Percentiles rank a stretch among this genome's conserved stretches.
These are phyloP conservation scores for Scenedesmus sp. DNA, from an alignment of 163 green algal genomes.

Conservation along the genomic window DNA sequence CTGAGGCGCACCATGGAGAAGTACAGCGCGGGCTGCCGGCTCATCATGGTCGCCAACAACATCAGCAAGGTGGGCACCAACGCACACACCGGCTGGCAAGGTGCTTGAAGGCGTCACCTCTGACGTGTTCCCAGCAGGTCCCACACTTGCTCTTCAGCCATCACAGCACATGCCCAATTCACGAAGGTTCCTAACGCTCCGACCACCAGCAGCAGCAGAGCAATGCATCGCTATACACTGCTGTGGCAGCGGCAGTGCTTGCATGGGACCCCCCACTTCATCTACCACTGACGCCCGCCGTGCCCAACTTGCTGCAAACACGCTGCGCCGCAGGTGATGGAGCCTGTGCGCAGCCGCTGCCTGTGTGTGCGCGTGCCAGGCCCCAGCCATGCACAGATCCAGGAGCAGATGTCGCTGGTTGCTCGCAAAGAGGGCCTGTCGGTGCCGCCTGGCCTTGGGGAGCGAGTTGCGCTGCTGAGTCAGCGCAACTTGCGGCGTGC, in stretches of 20 bases:
- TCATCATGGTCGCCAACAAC: slow-evolving; percentile 92
- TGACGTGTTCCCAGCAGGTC: too few relatives aligned
- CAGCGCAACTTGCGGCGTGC: slow-evolving; percentile 73
- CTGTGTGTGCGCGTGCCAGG: slow-evolving; percentile 92
- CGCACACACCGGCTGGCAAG: not conserved
- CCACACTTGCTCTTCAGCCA: too few relatives aligned
- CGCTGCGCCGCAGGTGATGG: slow-evolving; percentile 81
- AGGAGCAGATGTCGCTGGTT: slow-evolving; percentile 81
- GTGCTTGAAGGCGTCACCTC: too few relatives aligned
- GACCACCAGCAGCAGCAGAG: not conserved
- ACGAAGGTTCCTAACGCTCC: too few relatives aligned
- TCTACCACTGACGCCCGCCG: too few relatives aligned
- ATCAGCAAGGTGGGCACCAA: slow-evolving; percentile 80
- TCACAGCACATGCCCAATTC: too few relatives aligned
- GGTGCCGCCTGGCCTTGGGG: slow-evolving; percentile 70
- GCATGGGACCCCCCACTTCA: too few relatives aligned
- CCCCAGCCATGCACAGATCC: slow-evolving; percentile 74
- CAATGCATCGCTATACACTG: not conserved
- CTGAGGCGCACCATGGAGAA: slow-evolving; percentile 99
- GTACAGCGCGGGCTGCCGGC: slow-evolving; percentile 91
- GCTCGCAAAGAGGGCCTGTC: slow-evolving; percentile 82
- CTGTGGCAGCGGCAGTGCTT: too few relatives aligned
- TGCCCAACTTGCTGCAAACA: not conserved
- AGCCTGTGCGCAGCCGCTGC: slow-evolving; percentile 92
- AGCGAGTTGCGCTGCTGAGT: slow-evolving; percentile 14